Conservation (phyloP, 208 protist species). For the Acanthamoeba quina region DNA sequence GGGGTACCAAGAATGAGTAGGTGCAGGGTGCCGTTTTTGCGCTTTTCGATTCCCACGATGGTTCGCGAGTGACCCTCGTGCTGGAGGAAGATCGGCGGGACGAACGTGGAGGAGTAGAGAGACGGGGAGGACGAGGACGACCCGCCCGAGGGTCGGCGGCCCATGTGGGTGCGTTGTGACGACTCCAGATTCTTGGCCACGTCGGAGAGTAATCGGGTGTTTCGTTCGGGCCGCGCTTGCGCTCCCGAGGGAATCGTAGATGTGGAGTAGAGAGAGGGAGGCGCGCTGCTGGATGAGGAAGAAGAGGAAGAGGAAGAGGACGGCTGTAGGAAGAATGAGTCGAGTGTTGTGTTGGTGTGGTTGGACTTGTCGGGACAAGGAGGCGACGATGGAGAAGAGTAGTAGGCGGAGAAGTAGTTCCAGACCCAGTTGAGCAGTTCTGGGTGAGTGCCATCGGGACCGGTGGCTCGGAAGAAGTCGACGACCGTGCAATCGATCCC, state of each 20-base stretch:
- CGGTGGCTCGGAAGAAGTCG: conserved; percentile 66
- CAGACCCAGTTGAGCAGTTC: conserved; percentile 64
- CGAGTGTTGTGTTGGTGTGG: not conserved
- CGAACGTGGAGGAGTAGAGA: not conserved
- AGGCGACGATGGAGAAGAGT: not conserved
- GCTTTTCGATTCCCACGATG: conserved; percentile 72
- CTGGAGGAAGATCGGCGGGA: conserved; percentile 65
- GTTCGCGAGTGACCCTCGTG: conserved; percentile 75
- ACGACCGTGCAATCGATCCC: conserved; percentile 72
- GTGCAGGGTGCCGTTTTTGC: conserved; percentile 62
- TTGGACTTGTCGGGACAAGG: not conserved
- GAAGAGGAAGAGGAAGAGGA: not conserved
- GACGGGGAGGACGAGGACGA: conserved; percentile 62
- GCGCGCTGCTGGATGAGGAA: not conserved
- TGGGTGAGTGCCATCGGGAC: conserved; percentile 56
- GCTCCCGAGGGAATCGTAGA: not conserved
- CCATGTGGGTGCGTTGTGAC: not conserved
- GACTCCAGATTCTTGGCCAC: not conserved
- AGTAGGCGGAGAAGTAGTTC: conserved; percentile 63
- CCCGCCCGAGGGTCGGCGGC: not conserved
- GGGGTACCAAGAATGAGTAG: conserved; percentile 63
- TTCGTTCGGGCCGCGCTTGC: not conserved
- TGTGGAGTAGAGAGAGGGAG: not conserved
- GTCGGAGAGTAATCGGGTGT: not conserved
- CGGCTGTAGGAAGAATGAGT: not conserved